Conservation (phyloP, 1,284 basidiomycete species). For the Rhodotorula sp. region DNA sequence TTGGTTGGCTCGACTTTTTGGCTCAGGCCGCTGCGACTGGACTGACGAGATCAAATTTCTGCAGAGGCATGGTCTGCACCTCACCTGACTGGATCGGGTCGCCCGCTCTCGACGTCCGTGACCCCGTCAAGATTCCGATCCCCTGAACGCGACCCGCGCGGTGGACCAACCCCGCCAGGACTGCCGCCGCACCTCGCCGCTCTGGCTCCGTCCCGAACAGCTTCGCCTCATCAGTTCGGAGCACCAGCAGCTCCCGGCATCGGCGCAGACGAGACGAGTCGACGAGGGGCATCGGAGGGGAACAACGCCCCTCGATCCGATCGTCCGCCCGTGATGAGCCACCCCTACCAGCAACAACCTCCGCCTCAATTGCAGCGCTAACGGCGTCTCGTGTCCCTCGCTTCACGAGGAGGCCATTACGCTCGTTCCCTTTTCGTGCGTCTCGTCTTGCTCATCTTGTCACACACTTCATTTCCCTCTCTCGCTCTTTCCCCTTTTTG, state of each 20-base stretch:
- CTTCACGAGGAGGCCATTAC: too few relatives aligned
- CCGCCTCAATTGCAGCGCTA: not conserved
- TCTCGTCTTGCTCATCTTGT: too few relatives aligned
- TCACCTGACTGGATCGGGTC: not conserved
- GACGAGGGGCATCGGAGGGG: slow-evolving; percentile 6
- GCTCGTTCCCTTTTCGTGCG: too few relatives aligned
- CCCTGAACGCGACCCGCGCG: slow-evolving; percentile 3
- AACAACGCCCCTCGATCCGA: not conserved
- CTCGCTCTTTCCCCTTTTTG: too few relatives aligned
- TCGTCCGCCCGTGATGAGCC: too few relatives aligned
- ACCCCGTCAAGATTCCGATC: slow-evolving; percentile 12
- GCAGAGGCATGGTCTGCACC: slow-evolving; percentile 33
- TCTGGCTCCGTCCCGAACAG: not conserved
- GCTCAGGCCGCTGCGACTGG: not conserved
- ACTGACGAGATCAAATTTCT: too few relatives aligned
- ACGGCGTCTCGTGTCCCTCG: too few relatives aligned
- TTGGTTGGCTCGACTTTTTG: too few relatives aligned
- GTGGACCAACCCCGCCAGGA: not conserved
- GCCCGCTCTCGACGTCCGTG: slow-evolving; percentile 24
- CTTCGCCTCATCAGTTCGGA: not conserved
- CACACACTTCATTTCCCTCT: too few relatives aligned
- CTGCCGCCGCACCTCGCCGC: not conserved
- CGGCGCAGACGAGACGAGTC: not conserved
- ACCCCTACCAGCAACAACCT: not conserved
- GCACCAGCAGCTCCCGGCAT: not conserved